phyloP scores from a whole-genome alignment of 108 stramenopile species.

The Nitzschia sp. region DNA sequence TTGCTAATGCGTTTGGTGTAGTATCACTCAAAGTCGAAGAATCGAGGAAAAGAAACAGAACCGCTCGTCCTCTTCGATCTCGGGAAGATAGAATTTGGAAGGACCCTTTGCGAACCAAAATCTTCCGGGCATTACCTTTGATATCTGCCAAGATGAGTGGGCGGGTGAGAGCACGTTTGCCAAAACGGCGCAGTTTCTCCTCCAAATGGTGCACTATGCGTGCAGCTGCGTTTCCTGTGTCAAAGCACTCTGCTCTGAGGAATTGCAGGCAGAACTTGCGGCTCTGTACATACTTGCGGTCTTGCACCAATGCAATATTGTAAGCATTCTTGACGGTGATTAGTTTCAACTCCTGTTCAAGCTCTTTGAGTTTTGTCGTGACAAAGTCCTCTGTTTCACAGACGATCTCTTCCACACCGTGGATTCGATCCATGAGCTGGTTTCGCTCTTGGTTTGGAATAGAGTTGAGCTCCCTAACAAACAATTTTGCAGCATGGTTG shows the following conservation, averaged over 20 bases:
- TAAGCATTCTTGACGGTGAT: not conserved
- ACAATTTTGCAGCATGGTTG: conserved; percentile 6
- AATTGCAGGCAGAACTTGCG: conserved; percentile 29
- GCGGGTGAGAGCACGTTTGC: conserved; percentile 13
- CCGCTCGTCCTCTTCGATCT: conserved; percentile 6
- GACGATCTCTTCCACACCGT: conserved; percentile 30
- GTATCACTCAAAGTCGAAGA: too few species aligned
- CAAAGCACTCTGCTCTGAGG: conserved; percentile 42
- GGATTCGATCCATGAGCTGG: conserved; percentile 16
- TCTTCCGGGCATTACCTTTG: too few species aligned
- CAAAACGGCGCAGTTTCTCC: conserved; percentile 30
- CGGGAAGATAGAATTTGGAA: conserved; percentile 9
- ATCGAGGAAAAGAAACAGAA: not conserved
- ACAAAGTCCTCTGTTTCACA: conserved; percentile 7
- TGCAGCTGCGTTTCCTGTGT: conserved; percentile 27
- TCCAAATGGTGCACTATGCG: conserved; percentile 36
- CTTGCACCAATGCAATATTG: not conserved
- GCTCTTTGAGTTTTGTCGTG: conserved; percentile 9
- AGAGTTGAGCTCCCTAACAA: conserved; percentile 22
- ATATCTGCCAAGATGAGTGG: conserved; percentile 25
- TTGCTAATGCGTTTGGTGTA: not conserved
- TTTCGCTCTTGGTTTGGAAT: conserved; percentile 28
- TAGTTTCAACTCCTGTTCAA: not conserved
- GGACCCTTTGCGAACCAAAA: too few species aligned
- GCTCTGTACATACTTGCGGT: conserved; percentile 15